Conservation (phyloP, 2,329 filamentous ascomycete genomes). For the Dothistroma septosporum region DNA sequence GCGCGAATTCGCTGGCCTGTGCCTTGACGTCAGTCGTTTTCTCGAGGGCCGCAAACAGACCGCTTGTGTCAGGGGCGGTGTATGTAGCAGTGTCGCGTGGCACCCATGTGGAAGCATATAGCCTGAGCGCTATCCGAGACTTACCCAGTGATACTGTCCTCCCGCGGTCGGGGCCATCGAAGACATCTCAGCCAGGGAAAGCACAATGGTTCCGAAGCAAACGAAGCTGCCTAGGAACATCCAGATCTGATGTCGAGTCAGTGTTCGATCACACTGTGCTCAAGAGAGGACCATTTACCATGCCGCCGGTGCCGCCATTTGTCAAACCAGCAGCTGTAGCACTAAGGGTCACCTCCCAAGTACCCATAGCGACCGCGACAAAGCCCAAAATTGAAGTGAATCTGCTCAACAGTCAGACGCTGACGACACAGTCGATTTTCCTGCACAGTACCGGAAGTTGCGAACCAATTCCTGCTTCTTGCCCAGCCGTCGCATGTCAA, state of each 20-base stretch:
- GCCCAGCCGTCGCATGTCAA: conserved; percentile 21
- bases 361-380: conserved; percentile 27
- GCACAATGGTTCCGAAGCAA: conserved; percentile 19
- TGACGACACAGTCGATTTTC: too few relatives aligned
- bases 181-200: conserved; percentile 26
- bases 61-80: background rate
- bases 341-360: conserved; percentile 25
- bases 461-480: conserved; percentile 21
- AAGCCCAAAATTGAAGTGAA: conserved; percentile 30
- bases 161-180: conserved; percentile 30
- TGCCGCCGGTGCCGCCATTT: conserved; percentile 22
- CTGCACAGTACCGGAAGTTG: conserved; percentile 4
- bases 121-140: background rate
- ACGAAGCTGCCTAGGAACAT: conserved; percentile 17
- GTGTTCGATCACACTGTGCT: background rate
- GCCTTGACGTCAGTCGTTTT: background rate
- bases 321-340: conserved; percentile 13
- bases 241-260: conserved; percentile 13
- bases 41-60: background rate
- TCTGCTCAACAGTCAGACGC: background rate
- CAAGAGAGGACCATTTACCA: background rate
- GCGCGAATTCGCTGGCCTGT: conserved; percentile 22
- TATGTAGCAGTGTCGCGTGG: background rate
- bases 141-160: conserved; percentile 28
- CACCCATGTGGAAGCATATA: background rate